phyloP scores from a whole-genome alignment of 371 early-diverging fungal genomes.

The Coemansia sp. region DNA sequence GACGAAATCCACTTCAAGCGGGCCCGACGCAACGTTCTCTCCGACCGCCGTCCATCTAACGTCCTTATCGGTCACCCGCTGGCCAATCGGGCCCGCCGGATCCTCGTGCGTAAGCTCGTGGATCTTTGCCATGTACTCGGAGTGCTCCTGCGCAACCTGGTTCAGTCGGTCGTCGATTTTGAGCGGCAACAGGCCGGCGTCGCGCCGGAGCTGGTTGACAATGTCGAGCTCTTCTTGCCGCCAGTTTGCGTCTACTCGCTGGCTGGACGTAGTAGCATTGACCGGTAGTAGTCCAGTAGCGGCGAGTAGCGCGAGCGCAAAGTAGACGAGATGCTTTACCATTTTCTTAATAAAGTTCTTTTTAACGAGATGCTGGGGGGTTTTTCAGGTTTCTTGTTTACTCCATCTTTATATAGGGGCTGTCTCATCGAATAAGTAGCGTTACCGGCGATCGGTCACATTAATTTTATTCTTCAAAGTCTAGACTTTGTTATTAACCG shows the following conservation, averaged over 20 bases:
- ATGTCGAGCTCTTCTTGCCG: conserved; percentile 21
- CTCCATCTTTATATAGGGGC: too few species aligned
- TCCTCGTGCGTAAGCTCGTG: conserved; percentile 50
- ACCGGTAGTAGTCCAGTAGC: conserved; percentile 9
- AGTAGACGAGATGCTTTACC: background rate
- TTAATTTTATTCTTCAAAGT: too few species aligned
- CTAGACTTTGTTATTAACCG: too few species aligned
- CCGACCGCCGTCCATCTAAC: conserved; percentile 42
- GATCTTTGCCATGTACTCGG: conserved; percentile 47
- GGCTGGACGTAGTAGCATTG: background rate
- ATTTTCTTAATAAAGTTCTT: background rate
- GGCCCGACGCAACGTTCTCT: conserved; percentile 55
- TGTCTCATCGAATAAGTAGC: too few species aligned
- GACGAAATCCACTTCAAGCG: conserved; percentile 24
- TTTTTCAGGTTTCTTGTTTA: too few species aligned
- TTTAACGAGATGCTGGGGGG: too few species aligned
- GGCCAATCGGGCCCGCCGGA: conserved; percentile 43
- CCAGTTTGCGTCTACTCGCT: conserved; percentile 15
- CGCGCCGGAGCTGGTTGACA: conserved; percentile 26
- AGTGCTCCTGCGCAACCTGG: conserved; percentile 45
- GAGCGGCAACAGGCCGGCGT: conserved; percentile 14
- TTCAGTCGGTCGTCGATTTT: conserved; percentile 14
- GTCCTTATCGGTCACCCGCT: conserved; percentile 31
- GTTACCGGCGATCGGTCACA: too few species aligned
- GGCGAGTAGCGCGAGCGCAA: background rate